Percentiles rank a stretch among this genome's conserved stretches.
Evolutionary conservation across 495 filamentous ascomycete genomes (phyloP).

Genomic region (Darksidea phi): DNA sequence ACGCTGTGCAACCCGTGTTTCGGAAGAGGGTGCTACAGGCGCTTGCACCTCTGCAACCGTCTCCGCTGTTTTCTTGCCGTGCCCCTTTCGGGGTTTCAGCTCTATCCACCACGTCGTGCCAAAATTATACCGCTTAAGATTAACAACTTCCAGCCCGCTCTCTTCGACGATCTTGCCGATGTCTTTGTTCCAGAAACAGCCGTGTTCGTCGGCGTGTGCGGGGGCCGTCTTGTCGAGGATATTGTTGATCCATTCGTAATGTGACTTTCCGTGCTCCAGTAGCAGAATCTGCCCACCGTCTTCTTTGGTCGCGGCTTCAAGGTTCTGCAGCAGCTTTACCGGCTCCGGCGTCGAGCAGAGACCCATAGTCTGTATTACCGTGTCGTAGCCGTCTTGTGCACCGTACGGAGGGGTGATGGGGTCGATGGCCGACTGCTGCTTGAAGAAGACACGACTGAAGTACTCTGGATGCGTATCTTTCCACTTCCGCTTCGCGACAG

Average conservation of each 20-base stretch:
- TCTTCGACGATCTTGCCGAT: conserved; percentile 74
- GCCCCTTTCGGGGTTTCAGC: conserved; percentile 48
- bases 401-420: conserved; percentile 37
- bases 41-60: not conserved
- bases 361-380: conserved; percentile 88
- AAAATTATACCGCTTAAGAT: conserved; percentile 65
- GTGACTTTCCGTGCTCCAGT: conserved; percentile 85
- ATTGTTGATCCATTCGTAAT: conserved; percentile 74
- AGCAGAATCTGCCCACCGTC: conserved; percentile 71
- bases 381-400: conserved; percentile 62
- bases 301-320: conserved; percentile 53
- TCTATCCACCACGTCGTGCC: conserved; percentile 76
- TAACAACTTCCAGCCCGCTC: conserved; percentile 76
- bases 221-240: conserved; percentile 74
- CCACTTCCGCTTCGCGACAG: conserved; percentile 60
- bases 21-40: not conserved
- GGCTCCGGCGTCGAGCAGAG: conserved; percentile 83
- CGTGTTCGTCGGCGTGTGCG: conserved; percentile 76
- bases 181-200: conserved; percentile 98
- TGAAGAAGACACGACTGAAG: conserved; percentile 47
- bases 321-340: conserved; percentile 60
- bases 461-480: conserved; percentile 50
- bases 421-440: conserved; percentile 43
- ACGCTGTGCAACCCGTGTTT: conserved; percentile 10
- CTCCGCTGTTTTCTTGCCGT: conserved; percentile 1